Conservation (phyloP, 306 rosid genomes). For the Vicia sativa region DNA sequence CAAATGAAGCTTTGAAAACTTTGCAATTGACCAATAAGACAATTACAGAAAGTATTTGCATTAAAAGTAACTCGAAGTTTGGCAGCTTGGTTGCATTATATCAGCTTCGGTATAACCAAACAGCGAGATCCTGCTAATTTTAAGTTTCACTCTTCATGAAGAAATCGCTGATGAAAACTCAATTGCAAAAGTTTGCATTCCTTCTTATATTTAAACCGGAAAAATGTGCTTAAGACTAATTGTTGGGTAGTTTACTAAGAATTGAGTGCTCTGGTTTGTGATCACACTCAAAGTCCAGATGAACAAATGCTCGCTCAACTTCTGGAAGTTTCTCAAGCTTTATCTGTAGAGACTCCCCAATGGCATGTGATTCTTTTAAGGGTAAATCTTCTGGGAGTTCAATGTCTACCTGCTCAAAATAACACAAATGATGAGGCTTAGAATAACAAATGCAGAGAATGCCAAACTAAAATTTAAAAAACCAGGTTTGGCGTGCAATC, state of each 20-base stretch:
- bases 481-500: background rate
- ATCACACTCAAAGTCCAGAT: constrained; percentile 92
- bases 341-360: constrained; percentile 77
- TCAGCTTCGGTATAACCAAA: constrained; percentile 6
- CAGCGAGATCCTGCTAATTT: constrained; percentile 7
- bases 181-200: background rate
- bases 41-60: constrained; percentile 7
- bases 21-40: background rate
- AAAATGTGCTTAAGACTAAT: constrained; percentile 35
- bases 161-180: constrained; percentile 1
- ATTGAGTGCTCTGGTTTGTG: constrained; percentile 96
- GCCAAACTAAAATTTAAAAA: background rate
- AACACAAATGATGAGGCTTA: constrained; percentile 23
- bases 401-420: constrained; percentile 77
- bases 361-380: constrained; percentile 77
- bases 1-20: constrained; percentile 2
- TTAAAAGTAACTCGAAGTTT: background rate
- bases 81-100: constrained; percentile 3
- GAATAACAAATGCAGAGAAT: background rate
- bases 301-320: constrained; percentile 87
- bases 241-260: constrained; percentile 70
- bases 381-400: constrained; percentile 87
- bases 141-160: constrained; percentile 9
- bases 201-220: background rate
- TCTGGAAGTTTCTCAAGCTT: constrained; percentile 80